Evolutionary conservation across 352 stramenopile genomes (phyloP).

Genomic region (Pythium coloratum): DNA sequence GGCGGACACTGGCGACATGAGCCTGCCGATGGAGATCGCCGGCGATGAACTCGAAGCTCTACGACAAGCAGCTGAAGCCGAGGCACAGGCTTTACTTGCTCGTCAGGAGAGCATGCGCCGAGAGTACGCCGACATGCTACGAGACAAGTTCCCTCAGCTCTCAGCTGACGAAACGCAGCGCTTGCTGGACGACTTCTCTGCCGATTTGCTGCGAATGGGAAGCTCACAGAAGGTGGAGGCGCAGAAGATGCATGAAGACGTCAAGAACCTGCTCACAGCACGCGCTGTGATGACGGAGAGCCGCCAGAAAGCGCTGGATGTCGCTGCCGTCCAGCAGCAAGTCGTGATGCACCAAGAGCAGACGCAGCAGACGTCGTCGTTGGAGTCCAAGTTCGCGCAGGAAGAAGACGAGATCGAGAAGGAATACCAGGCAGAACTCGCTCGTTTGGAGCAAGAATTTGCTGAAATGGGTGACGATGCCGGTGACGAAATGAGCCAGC

Average conservation of each 20-base stretch:
- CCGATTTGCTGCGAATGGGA: conserved; percentile 46
- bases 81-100: conserved; percentile 10
- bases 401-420: conserved; percentile 31
- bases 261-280: conserved; percentile 37
- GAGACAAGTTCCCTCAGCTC: conserved; percentile 43
- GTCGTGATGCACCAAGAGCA: conserved; percentile 59
- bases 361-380: conserved; percentile 37
- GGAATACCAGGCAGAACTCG: conserved; percentile 29
- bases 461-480: not conserved
- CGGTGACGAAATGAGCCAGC: not conserved
- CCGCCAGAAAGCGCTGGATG: not conserved
- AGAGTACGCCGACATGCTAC: conserved; percentile 46
- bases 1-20: not conserved
- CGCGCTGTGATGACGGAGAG: conserved; percentile 23
- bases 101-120: conserved; percentile 31
- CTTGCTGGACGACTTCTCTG: conserved; percentile 51
- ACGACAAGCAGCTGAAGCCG: conserved; percentile 12
- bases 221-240: conserved; percentile 49
- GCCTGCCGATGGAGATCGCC: not conserved
- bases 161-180: conserved; percentile 45
- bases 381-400: conserved; percentile 56
- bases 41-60: conserved; percentile 13
- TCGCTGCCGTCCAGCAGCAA: conserved; percentile 12
- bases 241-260: conserved; percentile 42
- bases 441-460: conserved; percentile 23